Conservation (phyloP, 345 rosid species). For the Rhodamnia argentea region DNA sequence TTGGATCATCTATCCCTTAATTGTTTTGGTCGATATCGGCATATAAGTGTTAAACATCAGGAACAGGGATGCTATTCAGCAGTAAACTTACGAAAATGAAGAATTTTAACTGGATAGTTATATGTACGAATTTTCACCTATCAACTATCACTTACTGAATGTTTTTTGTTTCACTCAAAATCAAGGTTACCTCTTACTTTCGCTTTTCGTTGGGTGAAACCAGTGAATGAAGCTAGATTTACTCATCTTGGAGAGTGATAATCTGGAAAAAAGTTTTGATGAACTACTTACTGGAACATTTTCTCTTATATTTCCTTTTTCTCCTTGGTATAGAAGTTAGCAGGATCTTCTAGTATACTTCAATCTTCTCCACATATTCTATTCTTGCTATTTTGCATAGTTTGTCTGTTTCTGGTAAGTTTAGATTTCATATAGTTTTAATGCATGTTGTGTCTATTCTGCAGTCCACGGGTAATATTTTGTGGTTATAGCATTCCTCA, state of each 20-base stretch:
- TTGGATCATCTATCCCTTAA: not conserved
- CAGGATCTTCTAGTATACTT: not conserved
- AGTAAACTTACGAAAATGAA: not conserved
- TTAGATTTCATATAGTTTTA: not conserved
- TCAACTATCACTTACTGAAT: not conserved
- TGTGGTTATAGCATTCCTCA: slow-evolving; percentile 86
- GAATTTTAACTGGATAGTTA: not conserved
- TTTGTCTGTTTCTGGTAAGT: not conserved
- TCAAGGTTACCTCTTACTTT: not conserved
- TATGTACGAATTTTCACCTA: not conserved
- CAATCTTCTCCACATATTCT: not conserved
- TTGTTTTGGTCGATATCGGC: not conserved
- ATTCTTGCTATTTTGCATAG: not conserved
- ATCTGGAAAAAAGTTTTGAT: not conserved
- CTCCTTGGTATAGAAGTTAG: not conserved
- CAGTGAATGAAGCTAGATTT: not conserved
- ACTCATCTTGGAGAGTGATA: not conserved
- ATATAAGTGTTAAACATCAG: not conserved
- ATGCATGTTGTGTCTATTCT: slow-evolving; percentile 4
- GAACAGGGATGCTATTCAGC: not conserved
- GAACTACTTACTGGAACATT: not conserved
- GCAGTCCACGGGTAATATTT: slow-evolving; percentile 70
- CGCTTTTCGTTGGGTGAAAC: not conserved
- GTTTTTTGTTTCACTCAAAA: not conserved
- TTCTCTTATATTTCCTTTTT: not conserved